Conservation (phyloP, 306 rosid species). For the Dalbergia cultrata region DNA sequence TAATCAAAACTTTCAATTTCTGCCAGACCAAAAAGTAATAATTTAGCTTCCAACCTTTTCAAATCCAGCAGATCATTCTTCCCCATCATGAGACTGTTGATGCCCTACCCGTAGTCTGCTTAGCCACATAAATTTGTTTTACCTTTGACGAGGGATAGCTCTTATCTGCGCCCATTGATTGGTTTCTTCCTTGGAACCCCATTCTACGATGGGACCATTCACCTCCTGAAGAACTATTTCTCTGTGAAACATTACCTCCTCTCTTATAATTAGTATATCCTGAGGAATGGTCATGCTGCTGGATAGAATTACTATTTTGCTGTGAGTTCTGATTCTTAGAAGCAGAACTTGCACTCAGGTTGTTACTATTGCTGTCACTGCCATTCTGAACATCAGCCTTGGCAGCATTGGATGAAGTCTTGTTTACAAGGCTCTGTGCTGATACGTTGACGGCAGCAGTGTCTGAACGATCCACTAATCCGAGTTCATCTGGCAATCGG, state of each 20-base stretch:
- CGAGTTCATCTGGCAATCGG: constrained; percentile 86
- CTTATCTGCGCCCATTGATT: constrained; percentile 69
- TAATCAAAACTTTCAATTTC: constrained; percentile 58
- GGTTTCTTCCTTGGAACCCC: constrained; percentile 86
- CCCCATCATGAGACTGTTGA: constrained; percentile 59
- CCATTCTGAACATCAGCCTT: constrained; percentile 63
- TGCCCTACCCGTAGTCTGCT: constrained; percentile 67
- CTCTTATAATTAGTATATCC: constrained; percentile 71
- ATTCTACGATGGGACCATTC: constrained; percentile 86
- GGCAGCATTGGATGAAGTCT: constrained; percentile 57
- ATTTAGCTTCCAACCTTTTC: constrained; percentile 49
- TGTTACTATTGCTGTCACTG: constrained; percentile 51
- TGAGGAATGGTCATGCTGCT: constrained; percentile 73
- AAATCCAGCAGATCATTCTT: constrained; percentile 40
- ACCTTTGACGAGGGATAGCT: constrained; percentile 70
- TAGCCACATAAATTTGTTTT: constrained; percentile 94
- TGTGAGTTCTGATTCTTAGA: constrained; percentile 60
- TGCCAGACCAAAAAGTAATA: too few species aligned
- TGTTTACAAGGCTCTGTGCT: constrained; percentile 47
- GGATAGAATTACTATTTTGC: constrained; percentile 58
- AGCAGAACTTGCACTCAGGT: constrained; percentile 57
- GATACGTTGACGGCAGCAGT: constrained; percentile 57
- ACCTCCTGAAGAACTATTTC: constrained; percentile 63
- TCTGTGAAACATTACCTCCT: constrained; percentile 65
- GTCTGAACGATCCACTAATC: constrained; percentile 66